A percentile compares a stretch with the other conserved stretches of the same genome.
Evolutionary conservation across 768 basidiomycete genomes (phyloP).

Genomic region (Pleurotus djamor): DNA sequence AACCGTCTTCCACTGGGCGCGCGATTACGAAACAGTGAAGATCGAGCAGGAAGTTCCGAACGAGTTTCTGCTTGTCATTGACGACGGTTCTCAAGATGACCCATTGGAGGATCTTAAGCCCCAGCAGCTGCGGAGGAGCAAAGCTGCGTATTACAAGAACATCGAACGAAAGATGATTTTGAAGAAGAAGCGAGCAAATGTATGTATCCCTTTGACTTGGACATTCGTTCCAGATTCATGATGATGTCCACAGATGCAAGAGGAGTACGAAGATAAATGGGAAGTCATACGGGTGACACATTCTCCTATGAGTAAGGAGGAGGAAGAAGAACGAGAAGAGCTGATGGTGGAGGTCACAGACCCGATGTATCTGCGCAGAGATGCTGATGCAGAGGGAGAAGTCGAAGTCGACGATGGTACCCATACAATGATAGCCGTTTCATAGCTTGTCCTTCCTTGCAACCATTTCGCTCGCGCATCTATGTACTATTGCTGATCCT

Average conservation of each 20-base stretch:
- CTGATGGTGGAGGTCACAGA: slow-evolving; percentile 76
- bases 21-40: slow-evolving; percentile 87
- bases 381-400: slow-evolving; percentile 63
- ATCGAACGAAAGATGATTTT: slow-evolving; percentile 87
- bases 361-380: slow-evolving; percentile 55
- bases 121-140: slow-evolving; percentile 26
- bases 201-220: slow-evolving; percentile 29
- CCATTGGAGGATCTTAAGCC: slow-evolving; percentile 18
- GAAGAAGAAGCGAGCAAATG: slow-evolving; percentile 82
- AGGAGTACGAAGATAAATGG: slow-evolving; percentile 81
- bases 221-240: not conserved
- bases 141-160: slow-evolving; percentile 87
- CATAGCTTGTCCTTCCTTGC: not conserved
- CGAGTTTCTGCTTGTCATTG: slow-evolving; percentile 76
- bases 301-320: slow-evolving; percentile 67
- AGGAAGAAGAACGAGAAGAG: slow-evolving; percentile 77
- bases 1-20: slow-evolving; percentile 71
- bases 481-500: not conserved
- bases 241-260: slow-evolving; percentile 46
- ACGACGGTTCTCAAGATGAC: slow-evolving; percentile 51
- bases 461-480: not conserved
- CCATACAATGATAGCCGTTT: not conserved
- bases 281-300: slow-evolving; percentile 75
- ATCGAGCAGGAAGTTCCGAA: slow-evolving; percentile 85
- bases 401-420: slow-evolving; percentile 44